Conservation (phyloP, 306 rosid species). For the Lathyrus sativus region DNA sequence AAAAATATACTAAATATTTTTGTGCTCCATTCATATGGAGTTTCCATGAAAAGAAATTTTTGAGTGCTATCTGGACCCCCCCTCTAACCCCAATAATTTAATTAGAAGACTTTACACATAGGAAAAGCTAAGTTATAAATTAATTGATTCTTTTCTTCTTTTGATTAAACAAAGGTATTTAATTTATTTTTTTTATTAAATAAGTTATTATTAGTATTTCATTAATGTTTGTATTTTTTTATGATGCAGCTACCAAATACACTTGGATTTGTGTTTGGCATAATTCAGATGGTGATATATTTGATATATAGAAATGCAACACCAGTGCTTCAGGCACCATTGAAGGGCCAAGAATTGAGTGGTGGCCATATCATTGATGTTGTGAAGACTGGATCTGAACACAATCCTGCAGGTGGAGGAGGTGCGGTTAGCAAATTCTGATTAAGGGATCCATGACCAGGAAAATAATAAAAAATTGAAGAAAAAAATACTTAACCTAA, state of each 20-base stretch:
- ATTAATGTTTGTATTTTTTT: conserved; percentile 24
- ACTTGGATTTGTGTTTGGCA: conserved; percentile 83
- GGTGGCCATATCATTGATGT: conserved; percentile 71
- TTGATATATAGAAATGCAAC: conserved; percentile 63
- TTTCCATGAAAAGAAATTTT: conserved; percentile 28
- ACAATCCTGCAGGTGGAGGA: conserved; percentile 9
- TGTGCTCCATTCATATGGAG: conserved; percentile 30
- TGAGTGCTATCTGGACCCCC: conserved; percentile 38
- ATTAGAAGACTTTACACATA: conserved; percentile 14
- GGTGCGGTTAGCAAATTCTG: conserved; percentile 39
- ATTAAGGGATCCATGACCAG: conserved; percentile 25
- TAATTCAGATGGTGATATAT: conserved; percentile 79
- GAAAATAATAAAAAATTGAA: not conserved
- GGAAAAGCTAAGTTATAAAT: conserved; percentile 4
- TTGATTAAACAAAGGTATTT: conserved; percentile 9
- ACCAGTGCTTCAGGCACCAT: conserved; percentile 45
- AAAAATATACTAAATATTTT: conserved; percentile 17
- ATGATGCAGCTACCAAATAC: conserved; percentile 75
- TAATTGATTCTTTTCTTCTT: conserved; percentile 29
- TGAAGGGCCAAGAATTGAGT: conserved; percentile 57
- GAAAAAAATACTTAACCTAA: conserved; percentile 36
- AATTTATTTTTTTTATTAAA: not conserved
- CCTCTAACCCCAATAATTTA: not conserved
- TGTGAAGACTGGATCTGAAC: conserved; percentile 45
- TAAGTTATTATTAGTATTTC: not conserved